Evolutionary conservation across 306 rosid genomes (phyloP), one percentile per base, ranked within the genome.

Genomic region (Biancaea sappan): DNA sequence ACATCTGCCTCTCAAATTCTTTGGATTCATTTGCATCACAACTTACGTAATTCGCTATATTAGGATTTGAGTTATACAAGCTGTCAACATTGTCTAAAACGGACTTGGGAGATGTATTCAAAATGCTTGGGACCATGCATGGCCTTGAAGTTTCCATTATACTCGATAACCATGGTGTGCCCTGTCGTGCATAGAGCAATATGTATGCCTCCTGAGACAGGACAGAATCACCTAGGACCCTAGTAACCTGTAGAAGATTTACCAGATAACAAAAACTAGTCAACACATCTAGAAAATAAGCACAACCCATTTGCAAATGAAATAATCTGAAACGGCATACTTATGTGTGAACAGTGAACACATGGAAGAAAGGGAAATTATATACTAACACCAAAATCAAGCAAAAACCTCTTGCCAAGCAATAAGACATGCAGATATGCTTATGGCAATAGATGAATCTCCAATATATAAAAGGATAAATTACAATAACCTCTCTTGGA

Each of bases 191-290:
- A 83, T 94, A 94, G 35, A 92, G 89, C 52, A 94, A 79, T 71
- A 94, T 92, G 81, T 94, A 94, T 12, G 96, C 99, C 75, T 87
- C 84, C 68, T 85, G 89, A 67, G 97, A 88, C 64, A 84, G 84
- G 57, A 90, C 97, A 48, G 21, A 75, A 11, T 86, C 92, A 65
- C 57, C 89, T 0, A 24, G 56, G 10, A 92, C 91, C 73, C 71
- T 64, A 15, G 91, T 84, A 73, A 94, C 99, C 99, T 94, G 71
- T 64, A 86, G 41, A 72, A 66, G 13, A 62, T 50, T 62, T 43
- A 22, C 7, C 41, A 79, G 15, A 31, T 41, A 16, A 56, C 12
- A 28, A 24, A 28, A 60, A 51, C 35, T 0, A 67, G 12, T 15
- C 44, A 71, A 52, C 38, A 66, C 6, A 46, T 58, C 19, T 3